Conservation (phyloP, 192 early-diverging fungal species). For the Coemansia biformis region DNA sequence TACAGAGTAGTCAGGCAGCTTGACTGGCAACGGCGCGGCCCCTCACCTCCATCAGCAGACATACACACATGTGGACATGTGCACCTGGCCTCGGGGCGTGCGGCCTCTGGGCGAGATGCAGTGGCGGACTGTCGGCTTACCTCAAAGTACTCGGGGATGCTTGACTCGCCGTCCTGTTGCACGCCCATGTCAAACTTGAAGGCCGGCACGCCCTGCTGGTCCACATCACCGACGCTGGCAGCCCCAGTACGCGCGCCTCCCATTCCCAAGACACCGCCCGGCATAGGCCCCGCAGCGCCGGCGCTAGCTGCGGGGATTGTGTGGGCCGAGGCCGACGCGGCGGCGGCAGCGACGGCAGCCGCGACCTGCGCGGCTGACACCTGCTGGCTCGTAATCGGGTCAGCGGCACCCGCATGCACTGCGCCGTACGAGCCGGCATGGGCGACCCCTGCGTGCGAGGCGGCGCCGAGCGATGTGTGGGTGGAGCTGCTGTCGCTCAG, state of each 20-base stretch:
- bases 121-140: slow-evolving; percentile 17
- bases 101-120: too few relatives aligned
- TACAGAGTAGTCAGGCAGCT: slow-evolving; percentile 17
- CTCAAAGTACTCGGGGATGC: slow-evolving; percentile 46
- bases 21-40: slow-evolving; percentile 7
- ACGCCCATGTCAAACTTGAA: slow-evolving; percentile 46
- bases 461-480: slow-evolving; percentile 15
- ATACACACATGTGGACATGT: too few relatives aligned
- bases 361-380: slow-evolving; percentile 44
- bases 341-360: slow-evolving; percentile 41
- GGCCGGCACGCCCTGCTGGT: slow-evolving; percentile 25
- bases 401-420: slow-evolving; percentile 8
- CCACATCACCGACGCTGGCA: slow-evolving; percentile 21
- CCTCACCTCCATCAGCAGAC: too few relatives aligned
- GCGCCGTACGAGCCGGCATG: slow-evolving; percentile 22
- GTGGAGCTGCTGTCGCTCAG: slow-evolving; percentile 28
- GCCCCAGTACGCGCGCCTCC: slow-evolving; percentile 9
- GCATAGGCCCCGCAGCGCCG: slow-evolving; percentile 1
- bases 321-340: slow-evolving; percentile 25
- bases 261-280: slow-evolving; percentile 12
- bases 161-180: slow-evolving; percentile 27
- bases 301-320: slow-evolving; percentile 15
- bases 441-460: slow-evolving; percentile 11
- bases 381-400: slow-evolving; percentile 24
- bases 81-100: too few relatives aligned